These are phyloP conservation scores for Rubroboletus satanas DNA, from an alignment of 768 basidiomycete genomes.

Conservation along the genomic window DNA sequence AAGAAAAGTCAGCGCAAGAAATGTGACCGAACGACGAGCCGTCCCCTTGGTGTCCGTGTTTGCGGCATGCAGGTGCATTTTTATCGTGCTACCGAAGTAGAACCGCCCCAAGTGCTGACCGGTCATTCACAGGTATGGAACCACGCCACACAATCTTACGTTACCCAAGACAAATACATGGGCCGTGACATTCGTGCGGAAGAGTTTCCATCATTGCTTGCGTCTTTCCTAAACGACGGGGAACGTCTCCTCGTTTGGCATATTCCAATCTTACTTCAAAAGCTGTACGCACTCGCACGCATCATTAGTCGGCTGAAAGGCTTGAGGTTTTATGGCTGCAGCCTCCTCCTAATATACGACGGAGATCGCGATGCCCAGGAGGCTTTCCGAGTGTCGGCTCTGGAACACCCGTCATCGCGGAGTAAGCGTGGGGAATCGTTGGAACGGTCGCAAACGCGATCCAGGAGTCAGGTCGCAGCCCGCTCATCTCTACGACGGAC, in stretches of 20 bases:
- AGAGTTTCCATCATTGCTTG: constrained; percentile 79
- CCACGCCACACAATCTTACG: constrained; percentile 73
- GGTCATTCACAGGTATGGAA: constrained; percentile 79
- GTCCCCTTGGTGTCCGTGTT: constrained; percentile 84
- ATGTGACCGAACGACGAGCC: constrained; percentile 93
- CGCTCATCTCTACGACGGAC: constrained; percentile 58
- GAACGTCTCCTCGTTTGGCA: constrained; percentile 82
- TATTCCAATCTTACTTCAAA: constrained; percentile 86
- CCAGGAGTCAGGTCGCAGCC: constrained; percentile 40
- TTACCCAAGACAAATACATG: constrained; percentile 93
- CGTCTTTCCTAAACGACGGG: constrained; percentile 83
- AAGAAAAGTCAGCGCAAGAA: constrained; percentile 99
- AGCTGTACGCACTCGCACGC: constrained; percentile 88
- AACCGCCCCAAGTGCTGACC: constrained; percentile 3
- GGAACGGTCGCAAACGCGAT: constrained; percentile 49
- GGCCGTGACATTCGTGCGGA: constrained; percentile 86
- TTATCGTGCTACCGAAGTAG: background rate
- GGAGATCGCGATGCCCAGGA: constrained; percentile 89
- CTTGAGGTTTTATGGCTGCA: constrained; percentile 98
- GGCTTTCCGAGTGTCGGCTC: constrained; percentile 53
- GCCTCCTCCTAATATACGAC: constrained; percentile 94
- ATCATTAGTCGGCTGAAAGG: constrained; percentile 88
- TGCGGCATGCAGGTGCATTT: constrained; percentile 96
- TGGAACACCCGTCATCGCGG: constrained; percentile 61
- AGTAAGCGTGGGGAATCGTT: constrained; percentile 77